phyloP scores from a whole-genome alignment of 2,329 filamentous ascomycete genomes.

The Epichloe baconii region DNA sequence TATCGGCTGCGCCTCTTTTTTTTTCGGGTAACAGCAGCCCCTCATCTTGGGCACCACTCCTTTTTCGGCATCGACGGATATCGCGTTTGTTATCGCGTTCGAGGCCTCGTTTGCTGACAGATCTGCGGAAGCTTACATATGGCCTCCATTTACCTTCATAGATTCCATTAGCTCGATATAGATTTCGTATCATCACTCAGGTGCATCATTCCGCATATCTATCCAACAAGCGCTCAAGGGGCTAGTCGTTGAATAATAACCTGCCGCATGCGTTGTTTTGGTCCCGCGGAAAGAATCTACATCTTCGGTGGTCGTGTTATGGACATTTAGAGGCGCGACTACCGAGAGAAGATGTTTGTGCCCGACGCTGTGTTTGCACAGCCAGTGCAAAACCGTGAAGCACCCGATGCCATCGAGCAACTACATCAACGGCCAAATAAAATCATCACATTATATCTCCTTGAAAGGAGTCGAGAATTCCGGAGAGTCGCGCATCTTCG shows the following conservation, averaged over 20 bases:
- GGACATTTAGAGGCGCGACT: neutral
- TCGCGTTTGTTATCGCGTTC: too few species aligned
- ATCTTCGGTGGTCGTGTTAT: neutral
- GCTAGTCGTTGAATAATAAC: neutral
- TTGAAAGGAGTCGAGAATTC: neutral
- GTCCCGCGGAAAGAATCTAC: neutral
- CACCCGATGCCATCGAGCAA: neutral
- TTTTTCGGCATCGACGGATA: too few species aligned
- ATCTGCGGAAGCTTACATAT: too few species aligned
- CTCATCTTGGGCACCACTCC: too few species aligned
- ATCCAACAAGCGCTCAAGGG: too few species aligned
- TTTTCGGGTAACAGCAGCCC: too few species aligned
- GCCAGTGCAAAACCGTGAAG: neutral
- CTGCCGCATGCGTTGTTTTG: neutral
- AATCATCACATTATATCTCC: neutral
- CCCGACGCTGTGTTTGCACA: neutral
- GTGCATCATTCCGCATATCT: too few species aligned
- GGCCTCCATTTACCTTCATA: too few species aligned
- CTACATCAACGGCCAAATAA: neutral
- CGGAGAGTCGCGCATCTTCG: constrained; percentile 1
- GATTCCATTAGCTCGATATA: too few species aligned
- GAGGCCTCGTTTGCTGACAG: too few species aligned
- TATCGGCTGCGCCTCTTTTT: too few species aligned
- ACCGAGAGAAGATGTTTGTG: neutral
- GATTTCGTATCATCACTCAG: too few species aligned